Percentiles rank a stretch among this genome's conserved stretches.
Evolutionary conservation across 768 basidiomycete genomes (phyloP).

Genomic region (Leccinum uliginosum): DNA sequence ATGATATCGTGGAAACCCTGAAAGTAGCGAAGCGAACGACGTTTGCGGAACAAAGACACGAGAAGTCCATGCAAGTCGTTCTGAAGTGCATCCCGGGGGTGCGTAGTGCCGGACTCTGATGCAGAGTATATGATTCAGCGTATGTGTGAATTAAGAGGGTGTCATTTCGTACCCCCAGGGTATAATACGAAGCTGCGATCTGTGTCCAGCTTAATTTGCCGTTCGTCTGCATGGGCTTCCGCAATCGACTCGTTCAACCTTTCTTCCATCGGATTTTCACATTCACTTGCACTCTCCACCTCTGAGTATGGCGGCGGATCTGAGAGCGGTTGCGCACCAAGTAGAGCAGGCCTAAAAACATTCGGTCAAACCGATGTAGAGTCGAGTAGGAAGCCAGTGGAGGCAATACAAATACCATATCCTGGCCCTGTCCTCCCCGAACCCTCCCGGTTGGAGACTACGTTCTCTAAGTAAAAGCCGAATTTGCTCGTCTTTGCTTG

Average conservation of each 20-base stretch:
- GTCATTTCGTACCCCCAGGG: slow-evolving; percentile 62
- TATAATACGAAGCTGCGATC: slow-evolving; percentile 92
- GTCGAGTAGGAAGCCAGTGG: slow-evolving; percentile 1
- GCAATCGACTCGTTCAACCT: background rate
- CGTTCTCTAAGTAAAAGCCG: slow-evolving; percentile 44
- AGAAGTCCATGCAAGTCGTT: slow-evolving; percentile 65
- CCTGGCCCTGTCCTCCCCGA: slow-evolving; percentile 48
- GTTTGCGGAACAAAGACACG: slow-evolving; percentile 67
- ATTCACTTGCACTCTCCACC: slow-evolving; percentile 11
- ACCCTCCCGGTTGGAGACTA: slow-evolving; percentile 60
- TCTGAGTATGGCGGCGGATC: slow-evolving; percentile 29
- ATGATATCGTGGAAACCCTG: slow-evolving; percentile 93
- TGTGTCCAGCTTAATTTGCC: slow-evolving; percentile 84
- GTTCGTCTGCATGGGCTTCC: slow-evolving; percentile 67
- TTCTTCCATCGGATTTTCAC: slow-evolving; percentile 2
- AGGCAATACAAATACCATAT: slow-evolving; percentile 47
- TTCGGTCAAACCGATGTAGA: slow-evolving; percentile 18
- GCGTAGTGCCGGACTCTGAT: slow-evolving; percentile 16
- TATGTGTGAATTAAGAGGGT: slow-evolving; percentile 6
- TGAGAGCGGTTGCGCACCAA: slow-evolving; percentile 39
- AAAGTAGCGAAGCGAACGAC: slow-evolving; percentile 76
- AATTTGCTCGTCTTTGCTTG: slow-evolving; percentile 28
- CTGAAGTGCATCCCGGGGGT: slow-evolving; percentile 52
- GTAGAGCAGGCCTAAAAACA: slow-evolving; percentile 23
- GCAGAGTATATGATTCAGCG: slow-evolving; percentile 7